phyloP scores from a whole-genome alignment of 805 yeast species.

The Candida methanosorbosa region DNA sequence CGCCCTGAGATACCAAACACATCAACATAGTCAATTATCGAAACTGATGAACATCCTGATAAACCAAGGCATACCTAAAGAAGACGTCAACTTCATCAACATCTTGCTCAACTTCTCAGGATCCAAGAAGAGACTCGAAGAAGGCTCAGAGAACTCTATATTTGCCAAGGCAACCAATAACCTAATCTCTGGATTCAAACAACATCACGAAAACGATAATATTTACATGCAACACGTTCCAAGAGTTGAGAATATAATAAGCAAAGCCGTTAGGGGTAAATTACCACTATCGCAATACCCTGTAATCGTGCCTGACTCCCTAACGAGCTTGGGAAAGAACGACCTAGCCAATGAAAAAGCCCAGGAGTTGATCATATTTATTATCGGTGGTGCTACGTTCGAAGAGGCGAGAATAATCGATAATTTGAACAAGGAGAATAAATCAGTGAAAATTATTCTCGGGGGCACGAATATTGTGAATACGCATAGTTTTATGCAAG shows the following conservation, averaged over 20 bases:
- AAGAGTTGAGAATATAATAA: constrained; percentile 43
- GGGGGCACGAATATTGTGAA: constrained; percentile 69
- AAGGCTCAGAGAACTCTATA: constrained; percentile 23
- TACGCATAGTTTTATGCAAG: constrained; percentile 30
- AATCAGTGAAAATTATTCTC: constrained; percentile 57
- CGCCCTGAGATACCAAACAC: constrained; percentile 58
- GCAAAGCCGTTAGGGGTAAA: constrained; percentile 31
- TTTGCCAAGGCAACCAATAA: constrained; percentile 15
- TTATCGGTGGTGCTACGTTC: constrained; percentile 85
- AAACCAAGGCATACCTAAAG: constrained; percentile 24
- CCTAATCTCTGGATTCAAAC: constrained; percentile 26
- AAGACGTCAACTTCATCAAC: constrained; percentile 34
- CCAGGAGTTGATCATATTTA: constrained; percentile 62
- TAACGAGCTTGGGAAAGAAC: neutral
- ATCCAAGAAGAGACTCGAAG: constrained; percentile 29
- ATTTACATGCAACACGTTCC: constrained; percentile 92
- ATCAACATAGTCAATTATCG: constrained; percentile 34
- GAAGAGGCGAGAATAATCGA: constrained; percentile 85
- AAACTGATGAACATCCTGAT: constrained; percentile 30
- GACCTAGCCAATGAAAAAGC: constrained; percentile 12
- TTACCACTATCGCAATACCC: constrained; percentile 33
- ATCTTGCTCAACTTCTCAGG: constrained; percentile 40
- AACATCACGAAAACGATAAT: constrained; percentile 42
- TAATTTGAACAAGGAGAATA: constrained; percentile 51
- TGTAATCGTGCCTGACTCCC: constrained; percentile 28